phyloP scores from a whole-genome alignment of 2,329 filamentous ascomycete species.

The Leptographium radiaticola region DNA sequence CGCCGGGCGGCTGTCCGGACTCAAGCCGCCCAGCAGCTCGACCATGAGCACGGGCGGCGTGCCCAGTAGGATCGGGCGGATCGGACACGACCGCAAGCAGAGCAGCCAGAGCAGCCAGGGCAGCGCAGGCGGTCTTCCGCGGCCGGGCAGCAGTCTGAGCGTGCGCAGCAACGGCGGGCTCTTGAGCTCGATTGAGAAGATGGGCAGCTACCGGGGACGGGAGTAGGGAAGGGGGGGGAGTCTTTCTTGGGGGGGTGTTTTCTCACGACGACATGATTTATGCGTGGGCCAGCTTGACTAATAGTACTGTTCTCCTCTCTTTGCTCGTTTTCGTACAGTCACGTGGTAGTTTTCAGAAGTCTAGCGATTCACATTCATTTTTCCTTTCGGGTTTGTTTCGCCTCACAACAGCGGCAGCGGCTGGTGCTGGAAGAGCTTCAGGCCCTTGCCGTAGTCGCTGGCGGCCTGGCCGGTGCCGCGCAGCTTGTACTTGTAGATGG shows the following conservation, averaged over 20 bases:
- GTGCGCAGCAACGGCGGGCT: conserved; percentile 48
- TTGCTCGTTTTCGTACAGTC: background rate
- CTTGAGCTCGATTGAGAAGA: conserved; percentile 77
- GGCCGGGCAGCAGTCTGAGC: conserved; percentile 34
- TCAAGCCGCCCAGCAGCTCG: conserved; percentile 45
- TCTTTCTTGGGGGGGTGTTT: background rate
- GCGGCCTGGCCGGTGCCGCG: conserved; percentile 74
- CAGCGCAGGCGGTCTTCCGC: conserved; percentile 25
- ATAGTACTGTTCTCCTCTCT: background rate
- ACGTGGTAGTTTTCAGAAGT: no score
- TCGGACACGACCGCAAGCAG: conserved; percentile 31
- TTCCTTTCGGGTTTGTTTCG: no score
- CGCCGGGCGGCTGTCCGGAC: conserved; percentile 27
- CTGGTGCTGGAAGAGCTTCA: conserved; percentile 48
- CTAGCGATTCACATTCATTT: no score
- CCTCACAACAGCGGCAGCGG: conserved; percentile 28
- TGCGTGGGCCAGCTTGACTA: background rate
- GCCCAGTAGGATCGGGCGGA: conserved; percentile 34
- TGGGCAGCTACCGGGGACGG: conserved; percentile 52
- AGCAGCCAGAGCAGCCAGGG: conserved; percentile 16
- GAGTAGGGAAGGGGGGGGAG: conserved; percentile 12
- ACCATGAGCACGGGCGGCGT: conserved; percentile 13
- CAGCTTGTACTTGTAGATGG: conserved; percentile 95
- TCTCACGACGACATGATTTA: background rate
- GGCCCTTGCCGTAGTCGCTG: conserved; percentile 55